Evolutionary conservation across 441 rosid species (phyloP).

Genomic region (Jatropha multifida): DNA sequence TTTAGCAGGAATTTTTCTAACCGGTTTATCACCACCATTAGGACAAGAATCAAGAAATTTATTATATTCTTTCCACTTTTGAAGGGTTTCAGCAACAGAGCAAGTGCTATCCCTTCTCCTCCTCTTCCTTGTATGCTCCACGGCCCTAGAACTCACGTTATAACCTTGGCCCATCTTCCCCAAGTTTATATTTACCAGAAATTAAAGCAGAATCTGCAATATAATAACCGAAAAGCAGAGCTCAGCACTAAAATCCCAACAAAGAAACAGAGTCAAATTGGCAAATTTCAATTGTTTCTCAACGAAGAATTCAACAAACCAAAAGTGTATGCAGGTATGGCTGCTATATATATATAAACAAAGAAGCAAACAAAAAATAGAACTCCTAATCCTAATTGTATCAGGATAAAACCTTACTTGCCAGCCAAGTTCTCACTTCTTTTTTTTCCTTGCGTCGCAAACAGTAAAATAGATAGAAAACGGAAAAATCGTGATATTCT

Average conservation of each 20-base stretch:
- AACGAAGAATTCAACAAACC: no score
- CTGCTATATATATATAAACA: not conserved
- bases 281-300: not conserved
- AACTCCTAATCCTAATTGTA: no score
- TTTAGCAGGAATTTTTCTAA: conserved; percentile 50
- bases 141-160: not conserved
- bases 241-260: not conserved
- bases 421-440: not conserved
- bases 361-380: not conserved
- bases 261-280: not conserved
- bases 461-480: not conserved
- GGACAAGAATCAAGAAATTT: conserved; percentile 27
- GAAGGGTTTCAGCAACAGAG: conserved; percentile 50
- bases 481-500: not conserved
- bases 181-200: not conserved
- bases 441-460: not conserved
- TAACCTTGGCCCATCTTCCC: conserved; percentile 21
- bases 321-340: no score
- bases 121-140: conserved; percentile 43
- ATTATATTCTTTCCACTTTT: conserved; percentile 61
- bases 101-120: conserved; percentile 39
- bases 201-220: not conserved
- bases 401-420: not conserved
- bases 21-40: conserved; percentile 18
- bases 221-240: not conserved